Evolutionary conservation across 2,329 filamentous ascomycete genomes (phyloP).

Genomic region (Malbranchea zuffiana): DNA sequence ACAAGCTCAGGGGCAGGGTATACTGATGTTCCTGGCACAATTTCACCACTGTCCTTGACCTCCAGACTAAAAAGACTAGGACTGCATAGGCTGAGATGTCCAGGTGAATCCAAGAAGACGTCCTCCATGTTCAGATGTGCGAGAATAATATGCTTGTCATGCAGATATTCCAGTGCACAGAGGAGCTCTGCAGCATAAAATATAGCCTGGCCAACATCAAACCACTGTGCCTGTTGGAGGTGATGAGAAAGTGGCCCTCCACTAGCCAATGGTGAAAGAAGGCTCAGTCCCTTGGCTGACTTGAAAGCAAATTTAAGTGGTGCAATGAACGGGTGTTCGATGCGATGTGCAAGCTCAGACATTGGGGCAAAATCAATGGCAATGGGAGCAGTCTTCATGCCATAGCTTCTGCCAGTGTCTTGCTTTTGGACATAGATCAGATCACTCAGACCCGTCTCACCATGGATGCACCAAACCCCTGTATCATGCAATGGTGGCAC

Average conservation of each 20-base stretch:
- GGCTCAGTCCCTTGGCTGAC: slow-evolving; percentile 7
- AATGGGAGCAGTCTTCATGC: slow-evolving; percentile 97
- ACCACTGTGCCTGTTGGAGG: slow-evolving; percentile 11
- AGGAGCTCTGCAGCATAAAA: slow-evolving; percentile 15
- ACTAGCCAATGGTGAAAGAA: slow-evolving; percentile 15
- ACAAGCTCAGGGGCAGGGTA: slow-evolving; percentile 15
- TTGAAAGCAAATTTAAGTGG: slow-evolving; percentile 13
- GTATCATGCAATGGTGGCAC: slow-evolving; percentile 5
- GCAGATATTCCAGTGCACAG: slow-evolving; percentile 15
- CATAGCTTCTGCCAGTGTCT: slow-evolving; percentile 94
- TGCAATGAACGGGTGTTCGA: slow-evolving; percentile 15
- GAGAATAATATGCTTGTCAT: slow-evolving; percentile 39
- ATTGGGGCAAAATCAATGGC: slow-evolving; percentile 88
- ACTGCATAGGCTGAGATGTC: slow-evolving; percentile 14
- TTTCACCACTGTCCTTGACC: slow-evolving; percentile 34
- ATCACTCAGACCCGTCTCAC: slow-evolving; percentile 8
- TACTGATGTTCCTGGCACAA: slow-evolving; percentile 67
- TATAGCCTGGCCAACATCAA: slow-evolving; percentile 10
- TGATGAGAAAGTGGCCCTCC: slow-evolving; percentile 14
- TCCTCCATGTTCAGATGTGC: slow-evolving; percentile 12
- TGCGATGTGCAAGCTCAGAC: slow-evolving; percentile 77
- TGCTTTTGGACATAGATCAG: slow-evolving; percentile 55
- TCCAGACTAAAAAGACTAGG: slow-evolving; percentile 13
- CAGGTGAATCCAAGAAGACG: slow-evolving; percentile 14
- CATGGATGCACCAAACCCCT: slow-evolving; percentile 4